Evolutionary conservation across 805 yeast species (phyloP).

Genomic region (Kodamaea sagamina): DNA sequence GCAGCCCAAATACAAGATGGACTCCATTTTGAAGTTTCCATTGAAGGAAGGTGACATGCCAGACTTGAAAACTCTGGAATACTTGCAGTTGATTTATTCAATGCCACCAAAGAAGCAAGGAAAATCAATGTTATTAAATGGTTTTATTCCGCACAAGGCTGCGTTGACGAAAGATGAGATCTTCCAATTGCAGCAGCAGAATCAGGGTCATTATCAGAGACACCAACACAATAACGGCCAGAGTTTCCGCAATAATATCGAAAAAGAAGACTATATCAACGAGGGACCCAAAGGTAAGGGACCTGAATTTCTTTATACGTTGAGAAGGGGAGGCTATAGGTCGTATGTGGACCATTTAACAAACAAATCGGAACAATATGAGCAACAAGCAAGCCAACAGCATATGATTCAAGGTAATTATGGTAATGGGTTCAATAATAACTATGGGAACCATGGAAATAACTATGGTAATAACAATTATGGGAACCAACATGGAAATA

Average conservation of each 20-base stretch:
- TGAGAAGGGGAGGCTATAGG: constrained; percentile 44
- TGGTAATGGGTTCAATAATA: not conserved
- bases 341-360: constrained; percentile 22
- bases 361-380: constrained; percentile 12
- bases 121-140: constrained; percentile 83
- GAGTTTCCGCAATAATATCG: constrained; percentile 33
- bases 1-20: constrained; percentile 36
- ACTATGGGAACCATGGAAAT: constrained; percentile 17
- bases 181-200: constrained; percentile 40
- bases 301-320: constrained; percentile 29
- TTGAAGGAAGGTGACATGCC: constrained; percentile 50
- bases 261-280: constrained; percentile 39
- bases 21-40: constrained; percentile 44
- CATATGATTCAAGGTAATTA: not conserved
- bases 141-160: constrained; percentile 63
- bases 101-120: constrained; percentile 63
- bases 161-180: constrained; percentile 67
- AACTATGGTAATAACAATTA: constrained; percentile 16
- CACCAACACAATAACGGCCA: constrained; percentile 18
- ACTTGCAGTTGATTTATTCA: constrained; percentile 50
- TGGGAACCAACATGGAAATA: constrained; percentile 6
- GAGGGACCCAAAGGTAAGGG: constrained; percentile 43
- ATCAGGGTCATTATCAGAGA: constrained; percentile 39
- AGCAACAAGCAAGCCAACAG: not conserved
- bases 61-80: constrained; percentile 42